Base-by-base conservation (phyloP, 306 rosid genomes). In the Corylus avellana region DNA sequence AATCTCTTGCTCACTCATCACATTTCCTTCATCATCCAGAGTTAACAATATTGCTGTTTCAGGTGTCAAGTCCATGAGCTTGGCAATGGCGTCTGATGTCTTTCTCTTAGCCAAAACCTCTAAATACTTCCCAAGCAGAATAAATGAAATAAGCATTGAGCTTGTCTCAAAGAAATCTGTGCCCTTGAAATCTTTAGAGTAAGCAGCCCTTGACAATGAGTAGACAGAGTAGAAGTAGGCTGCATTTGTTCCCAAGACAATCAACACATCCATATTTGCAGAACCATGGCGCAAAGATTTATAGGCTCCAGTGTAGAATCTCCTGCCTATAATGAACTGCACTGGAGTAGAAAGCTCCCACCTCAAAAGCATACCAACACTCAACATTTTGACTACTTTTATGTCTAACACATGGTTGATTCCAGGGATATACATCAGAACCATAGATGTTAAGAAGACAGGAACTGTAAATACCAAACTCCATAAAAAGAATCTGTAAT, bases 141-240 rank as follows among this genome's bases (percentile, higher is more conserved):
- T 93, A 72, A 93, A 93, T 6, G 97, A 80, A 57, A 93, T 89
- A 2, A 93, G 89, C 98, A 91, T 93, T 18, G 97, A 70, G 53
- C 97, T 91, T 0, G 98, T 93, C 88, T 93, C 98, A 61, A 93
- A 93, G 77, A 93, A 91, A 87, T 93, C 98, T 1, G 77, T 85
- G 3, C 98, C 97, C 42, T 75, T 53, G 69, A 93, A 93, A 77
- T 82, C 75, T 29, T 69, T 74, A 12, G 90, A 87, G 32, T 72
- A 77, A n/a, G 89, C 87, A 51, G 97, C 84, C 78, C 97, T 93
- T 27, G 78, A 75, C 32, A 87, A 78, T 42, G 85, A 85, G 78
- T 93, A 93, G 10, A 91, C 91, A n/a, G 98, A 93, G 49, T 93
- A 93, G 68, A 93, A 90, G 54, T 93, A 93, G 57, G 98, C 98